These are phyloP conservation scores for Cornus florida DNA, from an alignment of 148 eudicot species.

Conservation along the genomic window DNA sequence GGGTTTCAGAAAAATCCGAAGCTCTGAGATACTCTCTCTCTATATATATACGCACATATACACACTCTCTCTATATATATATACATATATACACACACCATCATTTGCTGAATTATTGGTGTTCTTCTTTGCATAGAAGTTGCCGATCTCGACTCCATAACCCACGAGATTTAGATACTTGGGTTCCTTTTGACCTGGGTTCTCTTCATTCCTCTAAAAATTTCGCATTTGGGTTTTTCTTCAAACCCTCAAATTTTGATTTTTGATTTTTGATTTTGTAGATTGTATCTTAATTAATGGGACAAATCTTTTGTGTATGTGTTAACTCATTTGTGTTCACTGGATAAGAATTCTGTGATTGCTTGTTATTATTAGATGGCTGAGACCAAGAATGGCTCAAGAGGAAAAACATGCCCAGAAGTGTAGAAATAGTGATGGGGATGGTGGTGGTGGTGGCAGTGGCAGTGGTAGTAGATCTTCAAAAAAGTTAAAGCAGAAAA, in stretches of 20 bases:
- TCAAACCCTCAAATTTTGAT: constrained; percentile 19
- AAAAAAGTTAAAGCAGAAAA: constrained; percentile 51
- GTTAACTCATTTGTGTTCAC: constrained; percentile 15
- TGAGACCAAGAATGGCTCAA: constrained; percentile 40
- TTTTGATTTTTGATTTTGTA: constrained; percentile 17
- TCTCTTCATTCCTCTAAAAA: constrained; percentile 9
- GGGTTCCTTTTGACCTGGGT: constrained; percentile 20
- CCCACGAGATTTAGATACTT: constrained; percentile 28
- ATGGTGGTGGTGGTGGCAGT: constrained; percentile 15
- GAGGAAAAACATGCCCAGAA: constrained; percentile 48
- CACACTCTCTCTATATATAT: background rate
- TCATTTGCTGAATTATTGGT: constrained; percentile 34
- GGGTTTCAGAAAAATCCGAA: constrained; percentile 27
- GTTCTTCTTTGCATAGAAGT: constrained; percentile 25
- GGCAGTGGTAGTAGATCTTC: constrained; percentile 40
- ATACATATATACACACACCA: constrained; percentile 13
- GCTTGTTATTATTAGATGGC: constrained; percentile 25
- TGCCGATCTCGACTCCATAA: constrained; percentile 32
- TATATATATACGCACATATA: background rate
- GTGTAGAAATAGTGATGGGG: constrained; percentile 29
- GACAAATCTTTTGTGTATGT: constrained; percentile 11
- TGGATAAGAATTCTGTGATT: constrained; percentile 5
- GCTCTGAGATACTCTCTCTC: constrained; percentile 24
- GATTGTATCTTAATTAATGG: constrained; percentile 9
- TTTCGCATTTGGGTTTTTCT: constrained; percentile 17